A percentile compares a stretch with the other conserved stretches of the same genome.
phyloP scores from a whole-genome alignment of 2,329 filamentous ascomycete species.

The Alternaria triticimaculans region DNA sequence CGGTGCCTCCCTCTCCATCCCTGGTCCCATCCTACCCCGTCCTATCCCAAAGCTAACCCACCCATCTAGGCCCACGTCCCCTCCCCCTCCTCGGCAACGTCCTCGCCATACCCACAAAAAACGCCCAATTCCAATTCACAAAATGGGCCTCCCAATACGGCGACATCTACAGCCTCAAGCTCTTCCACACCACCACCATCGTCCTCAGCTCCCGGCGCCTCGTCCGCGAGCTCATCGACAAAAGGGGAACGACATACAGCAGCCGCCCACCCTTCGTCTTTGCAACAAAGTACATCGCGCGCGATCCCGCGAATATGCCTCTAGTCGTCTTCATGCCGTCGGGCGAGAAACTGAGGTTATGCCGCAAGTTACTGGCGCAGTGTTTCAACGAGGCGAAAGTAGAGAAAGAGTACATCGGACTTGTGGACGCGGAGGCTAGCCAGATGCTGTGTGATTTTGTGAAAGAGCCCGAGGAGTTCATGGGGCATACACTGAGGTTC shows the following conservation, averaged over 20 bases:
- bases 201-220: slow-evolving; percentile 10
- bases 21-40: background rate
- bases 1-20: background rate
- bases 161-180: slow-evolving; percentile 13
- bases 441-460: slow-evolving; percentile 58
- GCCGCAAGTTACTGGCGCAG: slow-evolving; percentile 56
- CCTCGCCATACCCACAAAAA: slow-evolving; percentile 3
- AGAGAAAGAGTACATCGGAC: slow-evolving; percentile 51
- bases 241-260: slow-evolving; percentile 8
- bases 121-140: slow-evolving; percentile 31
- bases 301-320: slow-evolving; percentile 53
- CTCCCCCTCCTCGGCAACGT: slow-evolving; percentile 10
- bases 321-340: slow-evolving; percentile 53
- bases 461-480: slow-evolving; percentile 50
- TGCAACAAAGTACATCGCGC: slow-evolving; percentile 49
- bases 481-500: slow-evolving; percentile 57
- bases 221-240: slow-evolving; percentile 13
- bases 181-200: slow-evolving; percentile 3
- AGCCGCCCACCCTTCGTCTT: slow-evolving; percentile 3
- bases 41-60: background rate
- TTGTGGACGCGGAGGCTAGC: slow-evolving; percentile 57
- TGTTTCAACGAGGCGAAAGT: slow-evolving; percentile 55
- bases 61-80: slow-evolving; percentile 8
- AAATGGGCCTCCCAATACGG: slow-evolving; percentile 14
- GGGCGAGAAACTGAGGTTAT: slow-evolving; percentile 53